Evolutionary conservation across 2,329 filamentous ascomycete genomes (phyloP).

Genomic region (Alternaria novae-zelandiae): DNA sequence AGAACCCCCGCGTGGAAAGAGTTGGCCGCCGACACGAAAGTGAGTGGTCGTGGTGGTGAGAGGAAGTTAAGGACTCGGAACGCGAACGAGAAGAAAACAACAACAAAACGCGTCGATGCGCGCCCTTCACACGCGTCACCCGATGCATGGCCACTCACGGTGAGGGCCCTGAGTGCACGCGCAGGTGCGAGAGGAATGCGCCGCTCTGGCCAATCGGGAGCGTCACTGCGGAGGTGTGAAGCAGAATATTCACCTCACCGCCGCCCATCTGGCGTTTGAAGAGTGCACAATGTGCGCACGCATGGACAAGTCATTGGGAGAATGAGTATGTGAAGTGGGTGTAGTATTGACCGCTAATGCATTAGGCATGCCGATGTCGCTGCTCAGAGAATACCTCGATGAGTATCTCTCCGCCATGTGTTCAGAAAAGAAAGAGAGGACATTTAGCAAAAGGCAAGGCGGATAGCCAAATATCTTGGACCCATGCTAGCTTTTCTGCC

Average conservation of each 20-base stretch:
- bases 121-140: neutral
- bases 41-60: neutral
- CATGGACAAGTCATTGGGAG: neutral
- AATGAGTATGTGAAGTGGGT: too few relatives aligned
- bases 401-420: neutral
- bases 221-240: neutral
- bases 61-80: neutral
- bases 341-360: neutral
- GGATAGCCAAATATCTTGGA: neutral
- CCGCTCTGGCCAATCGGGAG: neutral
- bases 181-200: neutral
- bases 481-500: neutral
- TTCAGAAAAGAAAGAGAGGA: neutral
- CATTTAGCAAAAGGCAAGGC: neutral
- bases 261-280: conserved; percentile 2
- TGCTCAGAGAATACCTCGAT: neutral
- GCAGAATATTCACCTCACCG: neutral
- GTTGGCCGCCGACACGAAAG: neutral
- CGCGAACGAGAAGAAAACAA: neutral
- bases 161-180: neutral
- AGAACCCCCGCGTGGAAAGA: neutral
- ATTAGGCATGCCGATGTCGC: neutral
- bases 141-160: neutral
- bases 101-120: neutral
- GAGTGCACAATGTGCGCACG: neutral